Evolutionary conservation across 2,329 filamentous ascomycete genomes (phyloP).

Genomic region (Aspergillus aculeatus): DNA sequence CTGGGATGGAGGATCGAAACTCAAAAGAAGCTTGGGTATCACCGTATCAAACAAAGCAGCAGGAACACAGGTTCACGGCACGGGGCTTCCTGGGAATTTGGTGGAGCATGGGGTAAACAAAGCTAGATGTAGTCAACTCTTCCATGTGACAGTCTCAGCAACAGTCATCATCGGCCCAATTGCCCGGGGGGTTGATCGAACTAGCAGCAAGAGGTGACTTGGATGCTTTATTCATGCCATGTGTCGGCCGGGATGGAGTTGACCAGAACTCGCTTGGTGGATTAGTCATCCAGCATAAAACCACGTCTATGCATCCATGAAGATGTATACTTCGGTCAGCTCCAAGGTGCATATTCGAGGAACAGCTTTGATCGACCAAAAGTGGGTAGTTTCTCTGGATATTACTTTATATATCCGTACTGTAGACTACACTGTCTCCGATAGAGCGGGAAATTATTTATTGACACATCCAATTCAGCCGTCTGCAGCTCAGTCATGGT

Average conservation of each 20-base stretch:
- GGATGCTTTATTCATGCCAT: constrained; percentile 15
- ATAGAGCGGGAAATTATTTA: too few species aligned
- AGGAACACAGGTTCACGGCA: constrained; percentile 1
- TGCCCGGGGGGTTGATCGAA: constrained; percentile 6
- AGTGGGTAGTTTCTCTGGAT: too few species aligned
- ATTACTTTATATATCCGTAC: too few species aligned
- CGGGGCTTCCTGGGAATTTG: constrained; percentile 1
- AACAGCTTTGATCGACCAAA: neutral
- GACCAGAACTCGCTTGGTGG: constrained; percentile 1
- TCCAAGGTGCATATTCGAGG: neutral
- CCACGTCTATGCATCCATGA: neutral
- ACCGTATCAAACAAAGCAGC: constrained; percentile 10
- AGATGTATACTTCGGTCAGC: neutral
- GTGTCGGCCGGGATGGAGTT: constrained; percentile 3
- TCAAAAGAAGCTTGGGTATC: constrained; percentile 12
- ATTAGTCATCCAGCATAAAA: constrained; percentile 12
- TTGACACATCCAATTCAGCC: too few species aligned
- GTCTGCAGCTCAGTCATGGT: too few species aligned
- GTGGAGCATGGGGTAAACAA: constrained; percentile 2
- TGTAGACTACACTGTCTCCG: too few species aligned
- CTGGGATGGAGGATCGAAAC: neutral
- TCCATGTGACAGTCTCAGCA: constrained; percentile 11
- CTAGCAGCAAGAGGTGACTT: neutral
- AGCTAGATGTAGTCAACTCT: constrained; percentile 8
- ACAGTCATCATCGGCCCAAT: constrained; percentile 8